These are phyloP conservation scores for Bothia castanella DNA, from an alignment of 1,284 basidiomycete genomes.

Conservation along the genomic window DNA sequence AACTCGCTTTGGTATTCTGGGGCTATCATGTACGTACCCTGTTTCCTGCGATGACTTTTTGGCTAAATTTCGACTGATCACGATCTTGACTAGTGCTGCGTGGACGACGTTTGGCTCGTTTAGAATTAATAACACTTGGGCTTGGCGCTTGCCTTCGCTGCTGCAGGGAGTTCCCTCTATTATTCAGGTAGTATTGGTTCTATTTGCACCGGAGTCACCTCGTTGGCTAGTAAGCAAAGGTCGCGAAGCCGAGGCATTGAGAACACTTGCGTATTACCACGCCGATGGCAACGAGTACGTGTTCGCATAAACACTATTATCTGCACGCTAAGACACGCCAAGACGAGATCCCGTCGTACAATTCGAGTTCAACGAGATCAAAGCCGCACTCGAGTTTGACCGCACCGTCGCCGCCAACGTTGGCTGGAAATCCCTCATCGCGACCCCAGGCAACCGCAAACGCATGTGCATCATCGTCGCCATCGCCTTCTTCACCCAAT, in stretches of 20 bases:
- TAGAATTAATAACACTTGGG: constrained; percentile 61
- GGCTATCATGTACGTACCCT: constrained; percentile 54
- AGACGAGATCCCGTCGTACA: constrained; percentile 70
- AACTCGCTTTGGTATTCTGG: constrained; percentile 80
- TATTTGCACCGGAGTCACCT: constrained; percentile 66
- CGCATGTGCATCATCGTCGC: constrained; percentile 69
- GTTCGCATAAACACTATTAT: neutral
- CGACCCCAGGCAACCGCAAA: constrained; percentile 62
- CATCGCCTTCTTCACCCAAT: constrained; percentile 69
- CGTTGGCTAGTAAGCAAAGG: constrained; percentile 70
- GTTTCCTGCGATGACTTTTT: neutral
- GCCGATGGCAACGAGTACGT: constrained; percentile 61
- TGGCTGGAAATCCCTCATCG: constrained; percentile 60
- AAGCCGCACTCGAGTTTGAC: constrained; percentile 67
- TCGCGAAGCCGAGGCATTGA: constrained; percentile 56
- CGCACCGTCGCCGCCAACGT: constrained; percentile 50
- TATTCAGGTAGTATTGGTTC: constrained; percentile 58
- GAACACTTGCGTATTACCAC: constrained; percentile 71
- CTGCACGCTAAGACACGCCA: constrained; percentile 46
- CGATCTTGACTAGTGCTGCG: constrained; percentile 47
- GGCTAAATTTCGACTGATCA: neutral
- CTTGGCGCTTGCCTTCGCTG: constrained; percentile 72
- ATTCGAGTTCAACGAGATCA: constrained; percentile 77
- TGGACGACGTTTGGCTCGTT: constrained; percentile 77
- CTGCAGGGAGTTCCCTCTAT: constrained; percentile 66